Base-by-base conservation (phyloP, 2,329 filamentous ascomycete species). In the Alternaria gaisen region DNA sequence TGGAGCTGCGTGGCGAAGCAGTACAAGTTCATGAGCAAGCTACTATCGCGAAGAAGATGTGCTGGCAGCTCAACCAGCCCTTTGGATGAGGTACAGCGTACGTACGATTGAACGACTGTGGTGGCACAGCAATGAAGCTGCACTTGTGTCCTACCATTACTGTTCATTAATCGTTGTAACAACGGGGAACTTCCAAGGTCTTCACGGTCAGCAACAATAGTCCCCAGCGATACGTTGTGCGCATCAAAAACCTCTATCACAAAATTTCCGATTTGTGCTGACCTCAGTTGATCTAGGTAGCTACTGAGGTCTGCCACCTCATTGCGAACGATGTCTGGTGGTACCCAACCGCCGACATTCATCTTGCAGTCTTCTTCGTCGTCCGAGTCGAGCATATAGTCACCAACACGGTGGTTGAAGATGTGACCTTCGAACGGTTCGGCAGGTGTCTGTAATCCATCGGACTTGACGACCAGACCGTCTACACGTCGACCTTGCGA, bases 241-340 rank as follows among this genome's bases (percentile, higher is more conserved):
- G 30, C 20, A 40, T 56, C 43, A 18, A 47, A 9, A n/a, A 58
- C 38, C 20, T 63, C 53, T 26, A 60, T 52, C 3, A 30, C 36
- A 30, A 56, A 20, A 4, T 16, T 12, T 20, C 42, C 24, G 7
- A 20, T 9, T n/a, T 47, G 38, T 18, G 51, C 28, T 14, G 34
- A 52, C 8, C 9, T 5, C 8, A 30, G 12, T 18, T 42, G 20
- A 14, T 24, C n/a, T 14, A 61, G 47, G 8, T 61, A 64, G 12
- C 36, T 32, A 12, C 47, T 11, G 9, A 59, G 44, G 42, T 64
- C 56, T 4, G 56, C 32, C 32, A 12, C 53, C 32, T 22, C 14
- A 18, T 61, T 61, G 3, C 58, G 63, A 26, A 64, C 14, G 4
- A 40, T 7, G 34, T 61, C 55, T 36, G 61, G 47, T 8, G 61